Percentiles rank a stretch among this genome's conserved stretches.
phyloP scores from a whole-genome alignment of 306 rosid genomes.

The Cucumis melo region DNA sequence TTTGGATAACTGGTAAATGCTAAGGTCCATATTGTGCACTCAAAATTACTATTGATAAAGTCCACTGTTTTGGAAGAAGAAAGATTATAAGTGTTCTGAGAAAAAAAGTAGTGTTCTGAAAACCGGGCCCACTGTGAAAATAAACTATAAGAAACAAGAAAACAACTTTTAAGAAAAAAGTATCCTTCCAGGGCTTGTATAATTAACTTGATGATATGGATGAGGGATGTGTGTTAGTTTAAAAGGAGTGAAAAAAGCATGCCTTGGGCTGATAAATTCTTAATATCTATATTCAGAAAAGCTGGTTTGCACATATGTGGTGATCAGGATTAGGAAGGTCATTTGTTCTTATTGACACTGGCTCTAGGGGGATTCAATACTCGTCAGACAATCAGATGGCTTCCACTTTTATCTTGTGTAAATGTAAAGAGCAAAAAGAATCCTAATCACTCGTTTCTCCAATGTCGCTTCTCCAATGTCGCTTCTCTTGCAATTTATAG shows the following conservation, averaged over 20 bases:
- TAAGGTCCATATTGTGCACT: neutral
- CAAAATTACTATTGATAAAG: neutral
- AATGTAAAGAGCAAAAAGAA: neutral
- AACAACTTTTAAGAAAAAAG: neutral
- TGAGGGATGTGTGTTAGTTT: neutral
- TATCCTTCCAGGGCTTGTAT: neutral
- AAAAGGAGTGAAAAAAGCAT: neutral
- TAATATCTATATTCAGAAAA: neutral
- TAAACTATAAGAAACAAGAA: neutral
- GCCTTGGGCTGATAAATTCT: neutral
- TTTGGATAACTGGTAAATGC: neutral
- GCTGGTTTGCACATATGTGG: neutral
- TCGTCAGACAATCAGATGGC: neutral
- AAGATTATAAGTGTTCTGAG: neutral
- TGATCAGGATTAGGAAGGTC: neutral
- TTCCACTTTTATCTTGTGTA: neutral
- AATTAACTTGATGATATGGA: neutral
- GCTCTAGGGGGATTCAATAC: neutral
- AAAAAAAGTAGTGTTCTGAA: neutral
- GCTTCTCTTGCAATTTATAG: neutral
- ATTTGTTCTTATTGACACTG: neutral
- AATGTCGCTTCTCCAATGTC: neutral
- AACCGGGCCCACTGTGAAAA: neutral
- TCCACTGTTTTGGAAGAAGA: neutral
- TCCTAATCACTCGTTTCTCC: neutral